Conservation (phyloP, 2,329 filamentous ascomycete genomes). For the Lasiodiplodia citricola region DNA sequence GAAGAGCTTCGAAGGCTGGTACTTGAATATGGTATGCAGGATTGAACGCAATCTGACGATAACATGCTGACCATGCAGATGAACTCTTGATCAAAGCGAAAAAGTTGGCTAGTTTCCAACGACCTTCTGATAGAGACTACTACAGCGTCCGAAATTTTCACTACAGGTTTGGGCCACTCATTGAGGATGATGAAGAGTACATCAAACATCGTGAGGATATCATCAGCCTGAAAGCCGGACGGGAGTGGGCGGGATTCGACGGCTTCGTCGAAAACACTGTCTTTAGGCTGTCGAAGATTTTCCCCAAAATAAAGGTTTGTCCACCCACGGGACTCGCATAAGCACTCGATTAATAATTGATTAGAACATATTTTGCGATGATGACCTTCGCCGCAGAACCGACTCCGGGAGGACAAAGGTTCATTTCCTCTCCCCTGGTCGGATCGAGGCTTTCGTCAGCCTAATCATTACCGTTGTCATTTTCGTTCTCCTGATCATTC, state of each 20-base stretch:
- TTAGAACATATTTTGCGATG: conserved; percentile 36
- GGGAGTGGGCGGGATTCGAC: conserved; percentile 42
- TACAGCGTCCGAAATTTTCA: conserved; percentile 37
- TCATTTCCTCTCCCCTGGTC: conserved; percentile 36
- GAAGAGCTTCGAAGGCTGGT: conserved; percentile 31
- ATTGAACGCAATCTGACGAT: not conserved
- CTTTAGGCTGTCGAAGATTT: conserved; percentile 25
- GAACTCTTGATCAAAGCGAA: conserved; percentile 37
- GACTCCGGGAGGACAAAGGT: not conserved
- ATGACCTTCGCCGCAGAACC: conserved; percentile 35
- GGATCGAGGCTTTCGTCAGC: conserved; percentile 38
- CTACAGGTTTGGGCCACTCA: conserved; percentile 31
- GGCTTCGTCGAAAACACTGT: conserved; percentile 33
- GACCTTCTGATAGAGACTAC: conserved; percentile 37
- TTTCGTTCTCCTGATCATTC: conserved; percentile 38
- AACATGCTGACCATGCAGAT: conserved; percentile 22
- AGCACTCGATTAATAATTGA: not conserved
- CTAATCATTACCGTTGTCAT: conserved; percentile 39
- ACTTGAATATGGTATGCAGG: conserved; percentile 28
- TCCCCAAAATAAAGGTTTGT: not conserved
- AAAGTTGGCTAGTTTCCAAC: conserved; percentile 36
- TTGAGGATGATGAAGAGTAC: conserved; percentile 33
- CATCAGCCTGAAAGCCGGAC: conserved; percentile 35
- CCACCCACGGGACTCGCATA: not conserved
- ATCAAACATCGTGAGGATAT: conserved; percentile 40